phyloP scores from a whole-genome alignment of 23 red algal species.

The Chondrus crispus region DNA sequence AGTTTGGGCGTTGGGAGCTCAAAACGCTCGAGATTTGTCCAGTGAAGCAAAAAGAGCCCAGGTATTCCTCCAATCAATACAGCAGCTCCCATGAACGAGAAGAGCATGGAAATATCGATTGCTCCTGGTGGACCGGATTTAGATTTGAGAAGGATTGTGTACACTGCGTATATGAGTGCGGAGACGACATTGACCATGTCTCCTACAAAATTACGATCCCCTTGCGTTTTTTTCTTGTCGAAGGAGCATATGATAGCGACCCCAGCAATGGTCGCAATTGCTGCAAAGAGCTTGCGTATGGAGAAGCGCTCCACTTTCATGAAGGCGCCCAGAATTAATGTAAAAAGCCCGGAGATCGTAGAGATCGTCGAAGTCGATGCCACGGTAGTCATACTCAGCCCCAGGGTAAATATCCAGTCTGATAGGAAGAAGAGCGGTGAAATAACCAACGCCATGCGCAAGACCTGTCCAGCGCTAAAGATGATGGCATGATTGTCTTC shows the following conservation, averaged over 20 bases:
- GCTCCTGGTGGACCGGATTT: neutral
- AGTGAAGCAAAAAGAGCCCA: conserved; percentile 35
- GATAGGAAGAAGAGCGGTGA: conserved; percentile 75
- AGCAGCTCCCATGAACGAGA: conserved; percentile 62
- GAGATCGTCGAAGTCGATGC: conserved; percentile 85
- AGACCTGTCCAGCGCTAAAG: neutral
- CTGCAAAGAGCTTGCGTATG: conserved; percentile 46
- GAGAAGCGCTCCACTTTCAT: conserved; percentile 61
- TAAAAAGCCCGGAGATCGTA: conserved; percentile 78
- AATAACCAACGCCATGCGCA: conserved; percentile 14
- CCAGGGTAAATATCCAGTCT: conserved; percentile 76
- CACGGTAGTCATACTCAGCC: conserved; percentile 77
- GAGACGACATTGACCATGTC: conserved; percentile 65
- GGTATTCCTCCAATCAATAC: conserved; percentile 21
- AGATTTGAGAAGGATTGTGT: conserved; percentile 63
- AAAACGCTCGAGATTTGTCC: conserved; percentile 45
- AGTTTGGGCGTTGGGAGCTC: conserved; percentile 34
- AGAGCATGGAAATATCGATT: conserved; percentile 55
- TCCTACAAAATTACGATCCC: conserved; percentile 12
- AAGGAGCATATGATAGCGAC: conserved; percentile 51
- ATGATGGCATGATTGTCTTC: neutral
- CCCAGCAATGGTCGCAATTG: conserved; percentile 54
- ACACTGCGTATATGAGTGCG: conserved; percentile 73
- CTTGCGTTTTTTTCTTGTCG: conserved; percentile 22
- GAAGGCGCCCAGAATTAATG: conserved; percentile 65